Evolutionary conservation across 345 rosid species (phyloP).

Genomic region (Hypericum perforatum): DNA sequence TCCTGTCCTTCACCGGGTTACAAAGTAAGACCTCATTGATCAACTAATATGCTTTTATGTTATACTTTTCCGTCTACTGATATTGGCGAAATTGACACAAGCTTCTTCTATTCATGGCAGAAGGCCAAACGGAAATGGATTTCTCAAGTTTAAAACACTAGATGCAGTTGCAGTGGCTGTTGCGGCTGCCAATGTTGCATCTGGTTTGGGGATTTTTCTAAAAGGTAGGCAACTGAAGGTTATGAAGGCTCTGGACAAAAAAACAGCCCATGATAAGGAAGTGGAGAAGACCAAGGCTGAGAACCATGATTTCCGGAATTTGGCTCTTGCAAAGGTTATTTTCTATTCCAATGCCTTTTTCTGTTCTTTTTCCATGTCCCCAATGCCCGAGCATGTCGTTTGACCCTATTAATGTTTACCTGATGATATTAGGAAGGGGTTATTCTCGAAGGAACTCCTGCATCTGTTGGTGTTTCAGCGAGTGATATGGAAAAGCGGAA

Average conservation of each 20-base stretch:
- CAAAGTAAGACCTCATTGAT: slow-evolving; percentile 44
- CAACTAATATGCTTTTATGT: slow-evolving; percentile 4
- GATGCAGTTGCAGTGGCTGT: slow-evolving; percentile 70
- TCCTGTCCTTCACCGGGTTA: slow-evolving; percentile 76
- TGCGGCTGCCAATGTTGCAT: slow-evolving; percentile 50
- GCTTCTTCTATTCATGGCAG: slow-evolving; percentile 34
- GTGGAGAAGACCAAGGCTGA: slow-evolving; percentile 60
- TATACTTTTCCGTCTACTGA: background rate
- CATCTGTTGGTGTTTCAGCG: slow-evolving; percentile 80
- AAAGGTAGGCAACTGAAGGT: slow-evolving; percentile 72
- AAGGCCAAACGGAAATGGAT: slow-evolving; percentile 84
- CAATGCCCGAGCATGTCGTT: background rate
- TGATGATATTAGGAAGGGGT: slow-evolving; percentile 58
- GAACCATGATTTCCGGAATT: slow-evolving; percentile 65
- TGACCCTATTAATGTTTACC: slow-evolving; percentile 3
- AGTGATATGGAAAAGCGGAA: slow-evolving; percentile 66
- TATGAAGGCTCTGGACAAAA: slow-evolving; percentile 74
- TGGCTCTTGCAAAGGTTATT: slow-evolving; percentile 77
- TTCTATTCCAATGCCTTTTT: background rate
- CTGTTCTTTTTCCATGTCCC: background rate
- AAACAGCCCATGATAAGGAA: slow-evolving; percentile 65
- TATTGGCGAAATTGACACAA: background rate
- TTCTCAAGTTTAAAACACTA: slow-evolving; percentile 65
- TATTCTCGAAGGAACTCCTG: slow-evolving; percentile 76
- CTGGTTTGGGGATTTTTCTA: slow-evolving; percentile 65